Conservation (phyloP, 176 grass and related monocot species). For the Aegilops bicornis region DNA sequence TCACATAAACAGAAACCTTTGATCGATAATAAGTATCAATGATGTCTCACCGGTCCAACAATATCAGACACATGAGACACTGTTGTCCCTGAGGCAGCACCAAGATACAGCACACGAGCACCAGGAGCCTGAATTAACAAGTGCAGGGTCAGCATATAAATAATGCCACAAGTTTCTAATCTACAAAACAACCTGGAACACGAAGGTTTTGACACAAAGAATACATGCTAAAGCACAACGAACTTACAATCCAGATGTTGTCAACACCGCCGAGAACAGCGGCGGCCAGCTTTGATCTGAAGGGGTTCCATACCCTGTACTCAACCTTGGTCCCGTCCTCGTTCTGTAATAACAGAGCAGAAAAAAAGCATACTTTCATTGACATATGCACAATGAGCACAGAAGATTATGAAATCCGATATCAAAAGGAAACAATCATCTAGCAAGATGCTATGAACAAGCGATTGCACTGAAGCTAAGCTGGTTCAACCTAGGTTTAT, state of each 20-base stretch:
- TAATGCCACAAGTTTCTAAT: not conserved
- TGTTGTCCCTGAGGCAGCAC: constrained; percentile 80
- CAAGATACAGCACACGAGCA: constrained; percentile 74
- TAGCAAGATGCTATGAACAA: not conserved
- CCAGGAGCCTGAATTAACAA: constrained; percentile 55
- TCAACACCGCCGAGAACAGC: constrained; percentile 83
- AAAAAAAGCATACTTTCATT: not conserved
- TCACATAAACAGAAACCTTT: accelerated
- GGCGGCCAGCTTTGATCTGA: constrained; percentile 85
- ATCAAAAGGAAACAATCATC: not conserved
- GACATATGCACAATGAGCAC: too few species aligned
- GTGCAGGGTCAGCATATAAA: not conserved
- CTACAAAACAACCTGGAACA: not conserved
- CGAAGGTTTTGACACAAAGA: accelerated
- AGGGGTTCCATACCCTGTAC: constrained; percentile 88
- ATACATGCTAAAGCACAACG: not conserved
- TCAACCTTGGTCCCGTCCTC: constrained; percentile 80
- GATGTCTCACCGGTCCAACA: constrained; percentile 72
- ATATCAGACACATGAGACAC: constrained; percentile 91
- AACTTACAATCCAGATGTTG: constrained; percentile 82
- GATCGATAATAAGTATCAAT: too few species aligned
- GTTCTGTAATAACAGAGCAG: constrained; percentile 34
- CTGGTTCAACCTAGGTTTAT: not conserved
- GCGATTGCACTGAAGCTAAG: not conserved
- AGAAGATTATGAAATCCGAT: not conserved